Percentiles rank a stretch among this genome's conserved stretches.
These are phyloP conservation scores for Cadophora sp. DNA, from an alignment of 2,329 filamentous ascomycete species.

Conservation along the genomic window DNA sequence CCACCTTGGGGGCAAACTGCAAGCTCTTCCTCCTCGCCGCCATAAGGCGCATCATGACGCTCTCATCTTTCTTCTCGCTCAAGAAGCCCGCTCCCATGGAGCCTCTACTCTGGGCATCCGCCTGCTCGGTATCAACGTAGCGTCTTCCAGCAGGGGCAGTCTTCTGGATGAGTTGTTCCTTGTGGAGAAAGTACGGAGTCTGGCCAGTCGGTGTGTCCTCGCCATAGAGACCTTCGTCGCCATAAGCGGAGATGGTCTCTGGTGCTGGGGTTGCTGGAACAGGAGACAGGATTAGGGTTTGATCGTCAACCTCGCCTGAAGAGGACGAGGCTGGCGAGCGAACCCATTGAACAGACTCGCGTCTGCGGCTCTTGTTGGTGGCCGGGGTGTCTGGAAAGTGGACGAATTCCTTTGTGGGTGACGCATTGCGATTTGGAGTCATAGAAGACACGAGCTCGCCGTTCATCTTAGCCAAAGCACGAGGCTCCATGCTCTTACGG, in stretches of 20 bases:
- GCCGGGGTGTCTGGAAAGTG: constrained; percentile 40
- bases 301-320: constrained; percentile 27
- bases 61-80: constrained; percentile 57
- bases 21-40: constrained; percentile 78
- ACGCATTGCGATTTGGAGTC: constrained; percentile 38
- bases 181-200: constrained; percentile 44
- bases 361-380: constrained; percentile 40
- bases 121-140: constrained; percentile 34
- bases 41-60: constrained; percentile 58
- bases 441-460: constrained; percentile 60
- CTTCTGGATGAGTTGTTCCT: constrained; percentile 42
- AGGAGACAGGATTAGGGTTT: constrained; percentile 41
- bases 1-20: constrained; percentile 77
- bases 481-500: constrained; percentile 83
- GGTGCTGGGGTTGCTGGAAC: constrained; percentile 42
- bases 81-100: constrained; percentile 50
- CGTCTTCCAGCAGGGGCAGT: constrained; percentile 42
- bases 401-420: constrained; percentile 43
- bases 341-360: constrained; percentile 44
- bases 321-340: constrained; percentile 37
- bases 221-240: constrained; percentile 40
- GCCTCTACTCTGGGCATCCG: constrained; percentile 6
- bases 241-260: constrained; percentile 42
- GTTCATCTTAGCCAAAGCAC: constrained; percentile 71
- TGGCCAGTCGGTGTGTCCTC: constrained; percentile 41